These are phyloP conservation scores for Turritis glabra DNA, from an alignment of 345 rosid species.

Conservation along the genomic window DNA sequence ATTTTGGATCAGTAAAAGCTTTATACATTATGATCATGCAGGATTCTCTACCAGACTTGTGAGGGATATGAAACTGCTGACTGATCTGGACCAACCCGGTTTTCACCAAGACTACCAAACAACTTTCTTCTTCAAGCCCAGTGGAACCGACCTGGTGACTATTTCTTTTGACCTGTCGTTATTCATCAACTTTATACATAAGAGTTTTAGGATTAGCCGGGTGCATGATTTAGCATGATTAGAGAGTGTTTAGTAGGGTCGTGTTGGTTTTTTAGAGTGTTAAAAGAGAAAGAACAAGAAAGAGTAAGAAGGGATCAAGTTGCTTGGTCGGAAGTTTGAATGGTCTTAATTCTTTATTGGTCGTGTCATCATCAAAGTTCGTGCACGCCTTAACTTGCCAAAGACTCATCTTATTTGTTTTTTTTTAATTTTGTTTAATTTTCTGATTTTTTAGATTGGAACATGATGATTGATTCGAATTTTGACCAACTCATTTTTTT, in stretches of 20 bases:
- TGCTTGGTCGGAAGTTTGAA: constrained; percentile 42
- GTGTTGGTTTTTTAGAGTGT: constrained; percentile 1
- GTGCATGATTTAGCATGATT: constrained; percentile 36
- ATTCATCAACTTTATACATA: constrained; percentile 12
- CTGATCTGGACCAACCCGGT: constrained; percentile 4
- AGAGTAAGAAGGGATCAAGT: constrained; percentile 42
- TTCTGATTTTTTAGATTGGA: not conserved
- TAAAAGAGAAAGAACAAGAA: constrained; percentile 9
- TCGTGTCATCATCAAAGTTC: constrained; percentile 45
- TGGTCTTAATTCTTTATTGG: constrained; percentile 44
- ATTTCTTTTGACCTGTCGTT: not conserved
- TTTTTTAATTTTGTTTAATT: no score
- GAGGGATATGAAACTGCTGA: not conserved
- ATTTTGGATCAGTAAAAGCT: constrained; percentile 15
- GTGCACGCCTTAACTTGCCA: constrained; percentile 52
- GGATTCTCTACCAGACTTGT: constrained; percentile 14
- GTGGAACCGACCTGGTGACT: not conserved
- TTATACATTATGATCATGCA: constrained; percentile 25
- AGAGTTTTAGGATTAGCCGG: not conserved
- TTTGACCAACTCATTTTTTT: constrained; percentile 7
- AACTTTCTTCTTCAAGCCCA: constrained; percentile 20
- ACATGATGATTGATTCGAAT: constrained; percentile 29
- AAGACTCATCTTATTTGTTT: constrained; percentile 15
- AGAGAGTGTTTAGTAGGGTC: constrained; percentile 39
- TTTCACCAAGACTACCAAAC: not conserved